Evolutionary conservation across 306 rosid species (phyloP).

Genomic region (Citrullus amarus): DNA sequence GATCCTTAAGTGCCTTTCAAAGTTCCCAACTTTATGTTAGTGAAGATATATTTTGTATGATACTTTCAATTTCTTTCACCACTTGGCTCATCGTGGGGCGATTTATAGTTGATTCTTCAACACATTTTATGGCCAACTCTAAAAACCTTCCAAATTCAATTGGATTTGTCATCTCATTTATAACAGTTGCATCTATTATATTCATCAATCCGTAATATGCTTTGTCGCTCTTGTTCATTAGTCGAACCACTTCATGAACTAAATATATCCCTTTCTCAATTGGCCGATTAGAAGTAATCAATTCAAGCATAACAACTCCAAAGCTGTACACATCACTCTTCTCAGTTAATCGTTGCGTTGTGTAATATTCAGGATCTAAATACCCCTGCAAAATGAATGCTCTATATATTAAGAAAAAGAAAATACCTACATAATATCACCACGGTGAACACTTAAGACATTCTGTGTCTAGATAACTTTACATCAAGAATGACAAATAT

Average conservation of each 20-base stretch:
- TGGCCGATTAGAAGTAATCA: constrained; percentile 56
- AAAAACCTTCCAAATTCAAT: constrained; percentile 46
- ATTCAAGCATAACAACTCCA: constrained; percentile 67
- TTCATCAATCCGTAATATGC: constrained; percentile 23
- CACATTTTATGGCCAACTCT: constrained; percentile 51
- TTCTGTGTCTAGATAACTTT: not conserved
- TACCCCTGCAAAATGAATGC: constrained; percentile 38
- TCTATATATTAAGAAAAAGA: not conserved
- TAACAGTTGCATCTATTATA: constrained; percentile 32
- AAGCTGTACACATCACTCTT: constrained; percentile 76
- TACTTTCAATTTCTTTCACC: constrained; percentile 56
- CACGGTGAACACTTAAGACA: not conserved
- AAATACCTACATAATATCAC: not conserved
- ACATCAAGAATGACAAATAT: not conserved
- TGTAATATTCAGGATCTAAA: constrained; percentile 48
- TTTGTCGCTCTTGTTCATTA: constrained; percentile 38
- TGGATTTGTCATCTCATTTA: constrained; percentile 20
- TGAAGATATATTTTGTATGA: not conserved
- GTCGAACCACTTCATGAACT: constrained; percentile 46
- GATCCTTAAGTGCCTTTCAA: not conserved
- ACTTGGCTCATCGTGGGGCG: constrained; percentile 70
- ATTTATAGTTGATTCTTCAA: constrained; percentile 34
- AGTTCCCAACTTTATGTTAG: not conserved
- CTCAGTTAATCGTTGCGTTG: constrained; percentile 37
- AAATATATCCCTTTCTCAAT: constrained; percentile 53